Evolutionary conservation across 2,329 filamentous ascomycete genomes (phyloP).

Genomic region (Claviceps sp.): DNA sequence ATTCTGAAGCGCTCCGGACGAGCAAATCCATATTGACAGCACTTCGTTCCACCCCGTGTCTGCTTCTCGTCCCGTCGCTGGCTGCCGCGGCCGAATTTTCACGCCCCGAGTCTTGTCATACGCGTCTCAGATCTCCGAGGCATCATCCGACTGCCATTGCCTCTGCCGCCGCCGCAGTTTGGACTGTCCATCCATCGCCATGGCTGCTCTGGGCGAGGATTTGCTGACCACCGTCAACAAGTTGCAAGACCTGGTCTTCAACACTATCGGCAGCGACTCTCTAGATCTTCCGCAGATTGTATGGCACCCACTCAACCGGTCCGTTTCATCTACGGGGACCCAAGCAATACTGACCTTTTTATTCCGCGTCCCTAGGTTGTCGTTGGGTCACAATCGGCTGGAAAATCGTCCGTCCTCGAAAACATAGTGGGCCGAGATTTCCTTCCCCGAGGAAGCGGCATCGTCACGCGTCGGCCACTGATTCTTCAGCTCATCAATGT

Average conservation of each 20-base stretch:
- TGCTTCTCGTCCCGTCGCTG: background rate
- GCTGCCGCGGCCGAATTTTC: constrained; percentile 1
- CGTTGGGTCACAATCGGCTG: constrained; percentile 93
- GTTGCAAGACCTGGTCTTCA: constrained; percentile 96
- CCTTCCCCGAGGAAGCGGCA: constrained; percentile 87
- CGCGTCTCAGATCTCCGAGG: background rate
- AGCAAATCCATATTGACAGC: constrained; percentile 6
- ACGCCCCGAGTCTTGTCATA: background rate
- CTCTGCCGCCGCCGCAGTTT: background rate
- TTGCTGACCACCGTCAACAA: constrained; percentile 93
- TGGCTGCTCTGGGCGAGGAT: constrained; percentile 94
- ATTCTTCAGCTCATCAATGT: constrained; percentile 98
- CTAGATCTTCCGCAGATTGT: constrained; percentile 97
- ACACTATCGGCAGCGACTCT: constrained; percentile 98
- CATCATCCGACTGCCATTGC: background rate
- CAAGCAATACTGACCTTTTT: constrained; percentile 8
- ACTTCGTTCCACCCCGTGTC: constrained; percentile 2
- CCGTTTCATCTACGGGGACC: constrained; percentile 4
- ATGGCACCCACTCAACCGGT: constrained; percentile 22
- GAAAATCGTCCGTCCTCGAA: constrained; percentile 96
- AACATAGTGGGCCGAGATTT: constrained; percentile 98
- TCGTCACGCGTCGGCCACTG: constrained; percentile 84
- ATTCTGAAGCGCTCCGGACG: constrained; percentile 1
- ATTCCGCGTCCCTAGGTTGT: constrained; percentile 54
- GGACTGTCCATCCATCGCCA: constrained; percentile 25